A percentile compares a stretch with the other conserved stretches of the same genome.
These are phyloP conservation scores for Earliella scabrosa DNA, from an alignment of 1,284 basidiomycete species.

Conservation along the genomic window DNA sequence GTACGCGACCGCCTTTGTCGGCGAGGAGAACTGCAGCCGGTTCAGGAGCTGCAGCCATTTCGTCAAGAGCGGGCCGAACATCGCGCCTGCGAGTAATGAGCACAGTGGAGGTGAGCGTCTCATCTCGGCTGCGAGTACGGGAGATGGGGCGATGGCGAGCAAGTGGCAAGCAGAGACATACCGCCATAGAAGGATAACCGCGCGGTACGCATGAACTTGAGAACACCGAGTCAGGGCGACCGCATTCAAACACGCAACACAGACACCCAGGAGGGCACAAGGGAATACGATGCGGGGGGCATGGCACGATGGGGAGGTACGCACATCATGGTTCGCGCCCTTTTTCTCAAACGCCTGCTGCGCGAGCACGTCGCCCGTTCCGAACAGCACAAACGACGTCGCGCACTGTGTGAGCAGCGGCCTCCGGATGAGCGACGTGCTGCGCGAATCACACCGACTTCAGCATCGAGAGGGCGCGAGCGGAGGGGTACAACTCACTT, in stretches of 20 bases:
- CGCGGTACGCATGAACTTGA: conserved; percentile 75
- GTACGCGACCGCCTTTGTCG: conserved; percentile 59
- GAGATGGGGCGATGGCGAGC: not conserved
- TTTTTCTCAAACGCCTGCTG: conserved; percentile 80
- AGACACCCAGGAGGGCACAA: not conserved
- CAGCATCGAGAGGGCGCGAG: not conserved
- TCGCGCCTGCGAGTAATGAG: conserved; percentile 50
- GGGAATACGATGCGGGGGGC: not conserved
- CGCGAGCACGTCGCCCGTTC: conserved; percentile 81
- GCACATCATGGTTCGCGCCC: conserved; percentile 71
- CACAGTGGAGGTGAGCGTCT: not conserved
- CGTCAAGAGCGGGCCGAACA: conserved; percentile 76
- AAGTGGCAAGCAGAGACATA: conserved; percentile 31
- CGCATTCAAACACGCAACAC: not conserved
- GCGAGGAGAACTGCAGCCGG: conserved; percentile 62
- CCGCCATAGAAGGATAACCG: conserved; percentile 79
- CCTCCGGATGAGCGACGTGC: conserved; percentile 62
- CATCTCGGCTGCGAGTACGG: not conserved
- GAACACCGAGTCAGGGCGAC: conserved; percentile 2
- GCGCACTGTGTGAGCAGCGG: conserved; percentile 68
- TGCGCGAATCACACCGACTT: conserved; percentile 30
- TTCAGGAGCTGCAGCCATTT: conserved; percentile 74
- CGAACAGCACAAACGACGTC: conserved; percentile 73
- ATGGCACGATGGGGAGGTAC: conserved; percentile 29
- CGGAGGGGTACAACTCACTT: conserved; percentile 43